Evolutionary conservation across 495 filamentous ascomycete genomes (phyloP).

Genomic region (Aspergillus hancockii): DNA sequence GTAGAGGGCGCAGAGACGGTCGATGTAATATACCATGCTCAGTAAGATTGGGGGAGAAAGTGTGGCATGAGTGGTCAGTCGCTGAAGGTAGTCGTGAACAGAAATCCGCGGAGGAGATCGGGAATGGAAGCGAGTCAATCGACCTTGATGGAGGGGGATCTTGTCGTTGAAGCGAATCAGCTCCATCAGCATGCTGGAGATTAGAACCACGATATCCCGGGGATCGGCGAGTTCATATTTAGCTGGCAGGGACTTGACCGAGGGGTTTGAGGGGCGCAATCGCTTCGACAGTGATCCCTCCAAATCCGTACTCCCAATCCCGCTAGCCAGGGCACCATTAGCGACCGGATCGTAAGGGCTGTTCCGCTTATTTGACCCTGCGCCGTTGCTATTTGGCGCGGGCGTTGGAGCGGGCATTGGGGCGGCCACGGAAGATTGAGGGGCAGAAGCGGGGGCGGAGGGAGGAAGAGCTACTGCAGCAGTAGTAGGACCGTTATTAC

Average conservation of each 20-base stretch:
- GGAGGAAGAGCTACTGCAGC: not conserved
- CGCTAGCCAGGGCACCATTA: constrained; percentile 42
- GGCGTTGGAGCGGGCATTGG: constrained; percentile 46
- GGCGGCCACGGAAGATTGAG: constrained; percentile 32
- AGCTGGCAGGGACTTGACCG: constrained; percentile 70
- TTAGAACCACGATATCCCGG: constrained; percentile 83
- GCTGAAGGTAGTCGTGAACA: constrained; percentile 86
- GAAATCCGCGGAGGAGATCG: constrained; percentile 92
- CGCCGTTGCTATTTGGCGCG: constrained; percentile 27
- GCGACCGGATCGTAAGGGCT: constrained; percentile 34
- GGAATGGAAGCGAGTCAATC: constrained; percentile 92
- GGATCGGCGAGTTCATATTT: constrained; percentile 77
- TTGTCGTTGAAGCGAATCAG: constrained; percentile 89
- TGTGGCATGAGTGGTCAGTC: constrained; percentile 90
- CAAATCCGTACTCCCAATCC: constrained; percentile 49
- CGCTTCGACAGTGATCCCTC: constrained; percentile 55
- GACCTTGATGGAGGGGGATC: constrained; percentile 78
- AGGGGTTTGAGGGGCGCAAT: constrained; percentile 52
- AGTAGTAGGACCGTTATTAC: not conserved
- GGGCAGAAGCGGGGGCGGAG: constrained; percentile 27
- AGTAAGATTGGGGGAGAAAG: constrained; percentile 91
- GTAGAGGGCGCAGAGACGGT: constrained; percentile 88
- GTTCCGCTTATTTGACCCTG: constrained; percentile 46
- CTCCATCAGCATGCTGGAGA: constrained; percentile 93
- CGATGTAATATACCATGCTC: constrained; percentile 99